Conservation (phyloP, 257 asterid species). For the Primulina huaijiensis region DNA sequence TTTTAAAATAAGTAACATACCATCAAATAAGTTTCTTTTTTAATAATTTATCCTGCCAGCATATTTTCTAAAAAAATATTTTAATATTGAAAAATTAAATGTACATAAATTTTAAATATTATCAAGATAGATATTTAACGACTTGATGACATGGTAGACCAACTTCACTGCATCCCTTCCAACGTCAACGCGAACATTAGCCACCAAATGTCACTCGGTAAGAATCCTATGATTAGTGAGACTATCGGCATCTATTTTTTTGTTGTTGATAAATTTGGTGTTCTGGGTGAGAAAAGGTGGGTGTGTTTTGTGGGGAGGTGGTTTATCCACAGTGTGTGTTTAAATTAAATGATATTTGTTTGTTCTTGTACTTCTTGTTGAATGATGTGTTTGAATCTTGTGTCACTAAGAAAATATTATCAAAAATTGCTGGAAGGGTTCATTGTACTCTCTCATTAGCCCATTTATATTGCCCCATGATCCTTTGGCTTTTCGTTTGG, state of each 20-base stretch:
- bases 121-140: too few relatives aligned
- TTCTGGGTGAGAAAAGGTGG: neutral
- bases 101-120: too few relatives aligned
- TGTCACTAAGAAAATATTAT: neutral
- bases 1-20: too few relatives aligned
- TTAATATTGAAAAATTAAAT: too few relatives aligned
- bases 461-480: neutral
- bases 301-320: neutral
- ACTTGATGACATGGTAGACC: too few relatives aligned
- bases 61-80: too few relatives aligned
- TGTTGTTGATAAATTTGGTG: conserved; percentile 4
- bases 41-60: too few relatives aligned
- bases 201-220: neutral
- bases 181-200: neutral
- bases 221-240: neutral
- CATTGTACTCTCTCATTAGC: neutral
- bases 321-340: neutral
- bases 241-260: neutral
- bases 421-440: neutral
- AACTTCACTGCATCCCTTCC: too few relatives aligned
- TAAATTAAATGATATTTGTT: neutral
- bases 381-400: neutral
- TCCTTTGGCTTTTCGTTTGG: too few relatives aligned
- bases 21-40: too few relatives aligned
- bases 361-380: neutral